These are phyloP conservation scores for Mallotus nudiflorus DNA, from an alignment of 345 rosid species.

Conservation along the genomic window DNA sequence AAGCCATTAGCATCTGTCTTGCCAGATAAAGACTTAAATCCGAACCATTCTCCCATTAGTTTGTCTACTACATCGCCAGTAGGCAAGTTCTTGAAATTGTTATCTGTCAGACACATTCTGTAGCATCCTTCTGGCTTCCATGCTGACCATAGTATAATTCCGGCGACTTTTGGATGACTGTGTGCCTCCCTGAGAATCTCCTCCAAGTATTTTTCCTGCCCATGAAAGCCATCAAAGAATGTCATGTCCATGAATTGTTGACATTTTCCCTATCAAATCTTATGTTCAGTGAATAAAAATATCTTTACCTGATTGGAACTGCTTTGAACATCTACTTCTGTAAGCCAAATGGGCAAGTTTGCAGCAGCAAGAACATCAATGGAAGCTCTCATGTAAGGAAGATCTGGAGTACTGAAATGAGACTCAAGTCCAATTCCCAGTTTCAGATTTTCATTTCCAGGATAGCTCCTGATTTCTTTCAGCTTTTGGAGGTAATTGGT, in stretches of 20 bases:
- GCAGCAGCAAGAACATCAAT: constrained; percentile 56
- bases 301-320: constrained; percentile 39
- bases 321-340: constrained; percentile 62
- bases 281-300: neutral
- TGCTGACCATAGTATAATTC: constrained; percentile 73
- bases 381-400: constrained; percentile 68
- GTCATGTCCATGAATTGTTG: neutral
- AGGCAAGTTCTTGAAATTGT: constrained; percentile 56
- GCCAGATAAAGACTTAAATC: constrained; percentile 7
- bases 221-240: neutral
- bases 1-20: constrained; percentile 52
- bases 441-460: constrained; percentile 9
- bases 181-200: constrained; percentile 65
- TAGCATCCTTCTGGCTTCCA: constrained; percentile 61
- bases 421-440: constrained; percentile 76
- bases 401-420: constrained; percentile 57
- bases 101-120: constrained; percentile 72
- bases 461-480: constrained; percentile 34
- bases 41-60: constrained; percentile 61
- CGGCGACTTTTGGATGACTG: constrained; percentile 56
- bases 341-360: constrained; percentile 72
- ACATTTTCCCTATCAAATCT: too few relatives aligned
- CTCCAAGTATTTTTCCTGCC: constrained; percentile 56
- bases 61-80: constrained; percentile 81
- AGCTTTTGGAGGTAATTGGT: constrained; percentile 51